Percentiles rank a stretch among this genome's conserved stretches.
These are phyloP conservation scores for Pelargonium fulgidum DNA, from an alignment of 441 rosid species.

Conservation along the genomic window DNA sequence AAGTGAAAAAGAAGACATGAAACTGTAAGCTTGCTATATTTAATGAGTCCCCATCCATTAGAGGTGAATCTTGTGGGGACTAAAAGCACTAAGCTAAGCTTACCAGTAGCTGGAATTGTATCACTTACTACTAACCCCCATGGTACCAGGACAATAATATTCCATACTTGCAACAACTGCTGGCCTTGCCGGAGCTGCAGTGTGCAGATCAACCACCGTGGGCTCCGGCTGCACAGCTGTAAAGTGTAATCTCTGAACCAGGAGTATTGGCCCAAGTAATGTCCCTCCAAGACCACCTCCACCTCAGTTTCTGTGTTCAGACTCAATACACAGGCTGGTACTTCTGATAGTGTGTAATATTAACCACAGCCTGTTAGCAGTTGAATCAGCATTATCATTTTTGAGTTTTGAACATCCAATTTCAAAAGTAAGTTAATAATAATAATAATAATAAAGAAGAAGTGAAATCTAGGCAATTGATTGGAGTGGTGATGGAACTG, in stretches of 20 bases:
- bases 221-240: not conserved
- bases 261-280: not conserved
- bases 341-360: not conserved
- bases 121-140: not conserved
- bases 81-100: no score
- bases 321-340: not conserved
- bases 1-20: no score
- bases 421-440: no score
- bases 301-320: not conserved
- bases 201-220: not conserved
- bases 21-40: no score
- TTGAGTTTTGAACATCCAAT: no score
- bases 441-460: not conserved
- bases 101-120: not conserved
- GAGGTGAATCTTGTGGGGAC: no score
- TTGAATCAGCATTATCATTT: not conserved
- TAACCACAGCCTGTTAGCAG: not conserved
- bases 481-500: slow-evolving; percentile 7
- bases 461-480: not conserved
- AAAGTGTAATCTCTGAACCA: not conserved
- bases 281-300: not conserved
- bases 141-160: not conserved
- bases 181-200: not conserved
- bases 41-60: no score
- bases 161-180: not conserved